Evolutionary conservation across 257 asterid species (phyloP), one percentile per base, ranked within the genome.

Genomic region (Petrea volubilis): DNA sequence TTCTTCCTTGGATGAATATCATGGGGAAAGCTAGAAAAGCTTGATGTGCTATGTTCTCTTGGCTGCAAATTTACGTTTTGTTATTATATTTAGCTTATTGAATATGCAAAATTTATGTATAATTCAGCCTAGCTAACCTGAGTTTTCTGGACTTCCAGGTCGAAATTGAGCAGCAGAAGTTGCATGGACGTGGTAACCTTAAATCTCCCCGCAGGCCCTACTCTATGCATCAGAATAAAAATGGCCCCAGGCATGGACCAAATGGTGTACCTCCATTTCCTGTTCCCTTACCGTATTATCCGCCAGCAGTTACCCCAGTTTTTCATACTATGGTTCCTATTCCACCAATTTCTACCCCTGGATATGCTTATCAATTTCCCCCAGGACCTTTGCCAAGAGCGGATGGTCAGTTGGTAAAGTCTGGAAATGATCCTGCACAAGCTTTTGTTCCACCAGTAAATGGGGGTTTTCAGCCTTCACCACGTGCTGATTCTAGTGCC

Each of bases 241-340:
- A 68, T 68, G 92, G 84, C 31, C 88, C 90, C 18, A 95, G 86
- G 80, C 87, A 83, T 68, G 72, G 75, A 70, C 81, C 88, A 51
- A 90, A 84, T 74, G 80, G 75, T 46, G 84, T 69, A 55, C 89
- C 93, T 41, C 83, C 86, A 59, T 78, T 62, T 88, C 77, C 88
- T 62, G 88, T 64, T 56, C 91, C 84, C 28, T 21, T 79, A 21
- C 81, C 88, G 36, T 83, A 81, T 70, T 72, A 77, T 79, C 91
- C 79, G 15, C 84, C 89, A 38, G 50, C 86, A 21, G 41, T 74
- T 41, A 61, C 87, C 21, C 96, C 88, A 3, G 74, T 68, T 79
- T 83, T 81, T 74, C 97, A 69, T 73, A 7, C 82, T n/a, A 81
- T 87, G 92, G 78, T 80, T 60, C 89, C 97, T 50, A 38, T 84